Conservation (phyloP, 73 alveolate genomes). For the Diophrys sp. region DNA sequence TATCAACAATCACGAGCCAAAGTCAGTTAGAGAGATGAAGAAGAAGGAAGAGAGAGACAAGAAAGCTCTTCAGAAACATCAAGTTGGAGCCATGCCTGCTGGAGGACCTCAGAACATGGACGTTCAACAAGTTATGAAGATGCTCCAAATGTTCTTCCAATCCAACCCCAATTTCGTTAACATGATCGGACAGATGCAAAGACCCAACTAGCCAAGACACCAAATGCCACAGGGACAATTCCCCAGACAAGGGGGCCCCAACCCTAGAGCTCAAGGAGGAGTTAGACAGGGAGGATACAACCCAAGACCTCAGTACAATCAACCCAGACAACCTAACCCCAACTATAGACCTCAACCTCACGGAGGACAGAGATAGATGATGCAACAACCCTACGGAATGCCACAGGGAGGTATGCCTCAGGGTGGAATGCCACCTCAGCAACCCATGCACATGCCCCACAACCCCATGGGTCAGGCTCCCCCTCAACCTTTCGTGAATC, state of each 20-base stretch:
- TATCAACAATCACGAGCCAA: background rate
- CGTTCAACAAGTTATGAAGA: background rate
- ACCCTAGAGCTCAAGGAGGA: too few species aligned
- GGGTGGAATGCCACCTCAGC: background rate
- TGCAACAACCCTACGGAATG: too few species aligned
- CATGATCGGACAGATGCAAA: background rate
- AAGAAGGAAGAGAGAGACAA: background rate
- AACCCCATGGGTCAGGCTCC: background rate
- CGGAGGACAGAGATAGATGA: background rate
- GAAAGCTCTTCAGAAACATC: background rate
- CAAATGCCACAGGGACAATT: background rate
- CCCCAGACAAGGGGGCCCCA: too few species aligned
- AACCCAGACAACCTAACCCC: background rate
- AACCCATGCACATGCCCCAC: background rate
- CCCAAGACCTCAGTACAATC: background rate
- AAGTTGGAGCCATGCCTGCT: background rate
- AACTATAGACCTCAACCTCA: background rate
- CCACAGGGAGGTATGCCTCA: too few species aligned
- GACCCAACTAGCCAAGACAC: background rate
- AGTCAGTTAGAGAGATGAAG: background rate
- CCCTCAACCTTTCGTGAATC: background rate
- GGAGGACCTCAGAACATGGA: background rate
- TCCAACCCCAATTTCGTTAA: background rate
- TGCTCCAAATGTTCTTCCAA: background rate
- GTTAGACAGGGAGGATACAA: background rate